Conservation (phyloP, 140 eudicot species). For the Bidens hawaiensis region DNA sequence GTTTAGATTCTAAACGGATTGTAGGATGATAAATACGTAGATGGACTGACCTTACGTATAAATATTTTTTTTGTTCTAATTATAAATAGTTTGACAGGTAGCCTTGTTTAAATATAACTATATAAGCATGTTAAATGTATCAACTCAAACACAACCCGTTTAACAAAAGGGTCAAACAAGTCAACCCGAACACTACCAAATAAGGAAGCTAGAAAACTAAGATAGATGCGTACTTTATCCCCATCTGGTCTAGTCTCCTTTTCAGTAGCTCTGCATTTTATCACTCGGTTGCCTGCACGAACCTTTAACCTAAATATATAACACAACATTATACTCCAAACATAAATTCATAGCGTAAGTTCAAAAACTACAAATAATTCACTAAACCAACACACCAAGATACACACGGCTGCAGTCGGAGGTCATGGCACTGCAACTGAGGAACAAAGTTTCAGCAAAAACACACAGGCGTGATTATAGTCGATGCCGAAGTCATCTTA, state of each 20-base stretch:
- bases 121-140: too few relatives aligned
- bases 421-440: too few relatives aligned
- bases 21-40: background rate
- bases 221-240: conserved; percentile 43
- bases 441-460: too few relatives aligned
- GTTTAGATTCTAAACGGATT: too few relatives aligned
- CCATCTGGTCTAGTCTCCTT: conserved; percentile 45
- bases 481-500: conserved; percentile 22
- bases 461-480: conserved; percentile 48
- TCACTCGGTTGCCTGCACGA: conserved; percentile 31
- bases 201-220: background rate
- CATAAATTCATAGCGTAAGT: conserved; percentile 2
- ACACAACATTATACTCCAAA: conserved; percentile 21
- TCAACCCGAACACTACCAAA: background rate
- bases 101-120: too few relatives aligned
- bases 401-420: too few relatives aligned
- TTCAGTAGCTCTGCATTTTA: conserved; percentile 50
- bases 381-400: too few relatives aligned
- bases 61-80: too few relatives aligned
- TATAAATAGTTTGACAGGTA: too few relatives aligned
- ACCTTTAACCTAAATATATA: conserved; percentile 31
- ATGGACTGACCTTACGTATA: background rate
- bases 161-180: background rate
- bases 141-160: too few relatives aligned
- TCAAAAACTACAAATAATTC: too few relatives aligned